Base-by-base conservation (phyloP, 805 yeast genomes). In the Danielia reshetovae region DNA sequence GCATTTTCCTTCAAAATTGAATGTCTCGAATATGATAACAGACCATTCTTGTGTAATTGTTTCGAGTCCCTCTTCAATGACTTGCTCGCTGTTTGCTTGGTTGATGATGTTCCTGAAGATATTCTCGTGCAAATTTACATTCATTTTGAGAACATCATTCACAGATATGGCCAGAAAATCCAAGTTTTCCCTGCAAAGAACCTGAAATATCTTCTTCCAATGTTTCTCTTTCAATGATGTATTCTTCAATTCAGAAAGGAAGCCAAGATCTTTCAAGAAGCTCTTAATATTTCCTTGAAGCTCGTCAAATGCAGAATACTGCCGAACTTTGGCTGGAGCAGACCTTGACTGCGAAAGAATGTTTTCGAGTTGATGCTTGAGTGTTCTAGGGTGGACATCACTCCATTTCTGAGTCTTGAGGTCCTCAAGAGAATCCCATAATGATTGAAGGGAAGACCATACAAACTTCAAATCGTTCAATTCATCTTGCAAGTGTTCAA, bases 81-180 rank as follows among this genome's bases (percentile, higher is more conserved):
- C 64, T 38, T 72, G 67, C 51, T 90, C 97, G 3, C 85, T 82
- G 39, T 74, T 75, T 0, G 97, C 96, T 38, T 72, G 74, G 1
- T 67, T 65, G 2, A 85, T 46, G 0, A 82, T 55, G 0, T 70
- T 57, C 25, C 68, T 70, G 5, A 89, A 59, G 0, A 51, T 39
- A 2, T 44, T 43, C 29, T 72, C 75, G 52, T 84, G 72, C 3
- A 59, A 39, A 0, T 40, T 17, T 11, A 83, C 52, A 26, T 79
- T 60, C 28, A 87, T 54, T 24, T 68, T 68, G 75, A 90, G 71
- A 2, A 89, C 72, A 42, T 81, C 74, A 1, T 79, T 79, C 2
- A 86, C 55, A 0, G 70, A 61, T 35, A 81, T 43, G 0, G 57
- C 39, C 7, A 47, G 55, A 22, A 16, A 33, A 7, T 17, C 14